These are phyloP conservation scores for Colletotrichum somersetense DNA, from an alignment of 2,329 filamentous ascomycete species.

Conservation along the genomic window DNA sequence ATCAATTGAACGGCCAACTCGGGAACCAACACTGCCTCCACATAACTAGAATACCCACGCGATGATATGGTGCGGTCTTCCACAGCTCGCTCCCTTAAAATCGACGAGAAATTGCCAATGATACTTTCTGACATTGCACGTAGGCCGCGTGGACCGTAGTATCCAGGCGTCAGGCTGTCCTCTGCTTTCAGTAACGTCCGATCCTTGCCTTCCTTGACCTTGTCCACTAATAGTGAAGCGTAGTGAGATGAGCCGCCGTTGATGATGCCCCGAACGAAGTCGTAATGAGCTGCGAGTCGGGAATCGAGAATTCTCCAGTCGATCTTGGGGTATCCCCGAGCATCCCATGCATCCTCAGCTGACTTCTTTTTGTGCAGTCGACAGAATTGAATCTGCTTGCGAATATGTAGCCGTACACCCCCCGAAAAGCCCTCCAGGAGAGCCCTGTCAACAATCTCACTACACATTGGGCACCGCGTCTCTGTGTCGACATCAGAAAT, in stretches of 20 bases:
- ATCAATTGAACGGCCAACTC: slow-evolving; percentile 72
- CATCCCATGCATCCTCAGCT: slow-evolving; percentile 61
- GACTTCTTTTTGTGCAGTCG: slow-evolving; percentile 69
- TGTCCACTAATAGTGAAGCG: slow-evolving; percentile 66
- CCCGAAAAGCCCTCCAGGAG: slow-evolving; percentile 67
- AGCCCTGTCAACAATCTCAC: slow-evolving; percentile 66
- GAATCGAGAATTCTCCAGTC: slow-evolving; percentile 73
- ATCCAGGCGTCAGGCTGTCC: slow-evolving; percentile 76
- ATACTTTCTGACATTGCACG: slow-evolving; percentile 79
- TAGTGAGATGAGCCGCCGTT: slow-evolving; percentile 72
- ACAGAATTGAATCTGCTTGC: slow-evolving; percentile 74
- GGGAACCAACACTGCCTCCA: slow-evolving; percentile 82
- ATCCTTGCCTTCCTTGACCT: slow-evolving; percentile 68
- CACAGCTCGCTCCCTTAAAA: slow-evolving; percentile 72
- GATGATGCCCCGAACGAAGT: slow-evolving; percentile 70
- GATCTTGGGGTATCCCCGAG: slow-evolving; percentile 76
- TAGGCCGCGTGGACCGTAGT: slow-evolving; percentile 84
- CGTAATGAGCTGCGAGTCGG: slow-evolving; percentile 70
- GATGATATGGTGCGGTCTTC: slow-evolving; percentile 75
- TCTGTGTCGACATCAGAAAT: slow-evolving; percentile 24
- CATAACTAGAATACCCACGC: slow-evolving; percentile 75
- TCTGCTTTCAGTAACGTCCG: slow-evolving; percentile 71
- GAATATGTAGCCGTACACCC: slow-evolving; percentile 64
- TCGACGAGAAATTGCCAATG: slow-evolving; percentile 68
- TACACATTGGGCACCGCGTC: slow-evolving; percentile 74